Conservation (phyloP, 2,329 filamentous ascomycete genomes). For the Aspergillus sp. region DNA sequence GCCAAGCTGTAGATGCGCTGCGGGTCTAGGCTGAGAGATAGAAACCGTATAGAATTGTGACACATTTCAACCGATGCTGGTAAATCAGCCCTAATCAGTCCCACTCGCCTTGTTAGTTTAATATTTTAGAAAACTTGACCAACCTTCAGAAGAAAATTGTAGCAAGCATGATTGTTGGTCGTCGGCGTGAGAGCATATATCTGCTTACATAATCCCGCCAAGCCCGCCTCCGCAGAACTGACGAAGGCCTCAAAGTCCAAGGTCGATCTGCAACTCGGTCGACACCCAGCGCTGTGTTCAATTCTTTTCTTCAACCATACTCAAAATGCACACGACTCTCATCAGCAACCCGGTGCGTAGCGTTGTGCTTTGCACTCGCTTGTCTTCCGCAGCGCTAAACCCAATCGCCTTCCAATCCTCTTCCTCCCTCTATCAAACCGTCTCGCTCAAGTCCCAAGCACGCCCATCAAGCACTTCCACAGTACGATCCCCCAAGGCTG, state of each 20-base stretch:
- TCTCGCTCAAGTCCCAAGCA: constrained; percentile 25
- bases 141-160: background rate
- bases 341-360: constrained; percentile 35
- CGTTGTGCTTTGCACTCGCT: constrained; percentile 28
- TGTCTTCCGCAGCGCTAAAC: constrained; percentile 24
- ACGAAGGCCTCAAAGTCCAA: constrained; percentile 4
- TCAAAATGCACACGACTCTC: constrained; percentile 27
- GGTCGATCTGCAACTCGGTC: constrained; percentile 3
- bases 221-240: background rate
- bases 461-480: constrained; percentile 24
- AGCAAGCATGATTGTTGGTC: background rate
- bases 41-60: background rate
- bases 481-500: constrained; percentile 18
- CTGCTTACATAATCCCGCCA: constrained; percentile 23
- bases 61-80: no score
- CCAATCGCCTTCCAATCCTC: constrained; percentile 24
- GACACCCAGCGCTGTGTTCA: constrained; percentile 3
- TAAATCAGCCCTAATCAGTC: no score
- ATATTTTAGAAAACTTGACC: background rate
- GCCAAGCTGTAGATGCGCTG: constrained; percentile 13
- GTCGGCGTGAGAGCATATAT: background rate
- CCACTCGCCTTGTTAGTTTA: no score
- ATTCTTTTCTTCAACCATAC: background rate
- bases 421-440: constrained; percentile 20
- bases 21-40: background rate